Evolutionary conservation across 176 grass and related monocot genomes (phyloP).

Genomic region (Dendrocalamus sinicus): DNA sequence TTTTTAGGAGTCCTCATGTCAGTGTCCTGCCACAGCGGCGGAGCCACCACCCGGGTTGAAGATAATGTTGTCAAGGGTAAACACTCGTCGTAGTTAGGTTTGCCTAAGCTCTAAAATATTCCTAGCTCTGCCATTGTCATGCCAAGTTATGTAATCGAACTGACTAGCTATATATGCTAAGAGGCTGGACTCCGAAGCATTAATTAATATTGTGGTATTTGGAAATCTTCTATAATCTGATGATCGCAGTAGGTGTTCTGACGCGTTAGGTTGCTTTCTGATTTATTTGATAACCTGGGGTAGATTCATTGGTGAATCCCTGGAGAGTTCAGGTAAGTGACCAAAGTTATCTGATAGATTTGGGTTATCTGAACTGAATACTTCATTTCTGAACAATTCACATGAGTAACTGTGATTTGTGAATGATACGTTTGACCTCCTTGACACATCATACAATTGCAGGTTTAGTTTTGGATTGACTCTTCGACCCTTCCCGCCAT

Average conservation of each 20-base stretch:
- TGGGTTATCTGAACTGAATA: neutral
- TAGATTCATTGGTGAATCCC: neutral
- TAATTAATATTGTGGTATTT: neutral
- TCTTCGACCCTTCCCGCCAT: slow-evolving; percentile 26
- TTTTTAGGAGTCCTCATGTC: slow-evolving; percentile 58
- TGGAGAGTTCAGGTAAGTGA: neutral
- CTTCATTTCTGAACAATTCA: neutral
- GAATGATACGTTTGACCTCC: neutral
- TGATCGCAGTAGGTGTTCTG: neutral
- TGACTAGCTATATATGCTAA: slow-evolving; percentile 12
- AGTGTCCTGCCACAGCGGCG: neutral
- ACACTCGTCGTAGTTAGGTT: too few species aligned
- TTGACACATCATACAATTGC: neutral
- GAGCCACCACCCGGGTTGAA: too few species aligned
- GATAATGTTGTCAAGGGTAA: too few species aligned
- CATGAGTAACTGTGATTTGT: neutral
- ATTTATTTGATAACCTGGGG: neutral
- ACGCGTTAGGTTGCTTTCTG: neutral
- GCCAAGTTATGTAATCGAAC: slow-evolving; percentile 33
- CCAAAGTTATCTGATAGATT: neutral
- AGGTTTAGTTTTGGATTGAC: neutral
- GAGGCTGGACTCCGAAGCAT: slow-evolving; percentile 42
- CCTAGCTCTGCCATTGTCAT: too few species aligned
- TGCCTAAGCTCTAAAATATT: too few species aligned
- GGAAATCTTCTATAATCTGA: neutral